phyloP scores from a whole-genome alignment of 2,329 filamentous ascomycete species.

The Aspergillus sergii region DNA sequence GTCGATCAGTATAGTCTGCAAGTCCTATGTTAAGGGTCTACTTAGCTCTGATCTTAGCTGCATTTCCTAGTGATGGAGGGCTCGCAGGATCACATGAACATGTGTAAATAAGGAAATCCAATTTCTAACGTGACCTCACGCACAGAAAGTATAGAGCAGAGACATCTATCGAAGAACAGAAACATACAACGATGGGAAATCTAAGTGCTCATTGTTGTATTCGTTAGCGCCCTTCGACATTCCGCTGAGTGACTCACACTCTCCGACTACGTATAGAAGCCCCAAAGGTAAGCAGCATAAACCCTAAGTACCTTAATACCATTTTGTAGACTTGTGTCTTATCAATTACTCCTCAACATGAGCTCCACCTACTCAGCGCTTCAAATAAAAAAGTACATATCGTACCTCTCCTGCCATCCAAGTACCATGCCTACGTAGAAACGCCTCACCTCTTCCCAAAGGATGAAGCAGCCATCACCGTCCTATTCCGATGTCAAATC shows the following conservation, averaged over 20 bases:
- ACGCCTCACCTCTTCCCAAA: constrained; percentile 28
- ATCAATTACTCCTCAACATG: not conserved
- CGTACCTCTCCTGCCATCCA: constrained; percentile 33
- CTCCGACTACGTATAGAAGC: not conserved
- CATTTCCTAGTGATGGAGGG: not conserved
- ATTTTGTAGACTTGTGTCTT: not conserved
- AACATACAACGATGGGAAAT: no score
- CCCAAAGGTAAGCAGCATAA: not conserved
- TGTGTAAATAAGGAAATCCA: not conserved
- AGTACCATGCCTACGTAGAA: constrained; percentile 22
- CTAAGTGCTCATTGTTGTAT: no score
- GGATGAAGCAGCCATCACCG: constrained; percentile 46
- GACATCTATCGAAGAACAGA: no score
- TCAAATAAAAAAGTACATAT: constrained; percentile 36
- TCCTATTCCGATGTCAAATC: constrained; percentile 47
- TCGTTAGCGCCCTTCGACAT: no score
- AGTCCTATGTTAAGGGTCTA: no score
- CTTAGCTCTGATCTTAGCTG: no score
- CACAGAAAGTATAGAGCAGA: not conserved
- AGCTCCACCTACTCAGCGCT: constrained; percentile 30
- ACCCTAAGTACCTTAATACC: not conserved
- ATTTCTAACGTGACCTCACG: no score
- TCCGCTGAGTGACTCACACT: not conserved
- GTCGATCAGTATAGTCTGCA: not conserved
- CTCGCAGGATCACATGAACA: not conserved